Base-by-base conservation (phyloP, 2,329 filamentous ascomycete species). In the Capronia epimyces region DNA sequence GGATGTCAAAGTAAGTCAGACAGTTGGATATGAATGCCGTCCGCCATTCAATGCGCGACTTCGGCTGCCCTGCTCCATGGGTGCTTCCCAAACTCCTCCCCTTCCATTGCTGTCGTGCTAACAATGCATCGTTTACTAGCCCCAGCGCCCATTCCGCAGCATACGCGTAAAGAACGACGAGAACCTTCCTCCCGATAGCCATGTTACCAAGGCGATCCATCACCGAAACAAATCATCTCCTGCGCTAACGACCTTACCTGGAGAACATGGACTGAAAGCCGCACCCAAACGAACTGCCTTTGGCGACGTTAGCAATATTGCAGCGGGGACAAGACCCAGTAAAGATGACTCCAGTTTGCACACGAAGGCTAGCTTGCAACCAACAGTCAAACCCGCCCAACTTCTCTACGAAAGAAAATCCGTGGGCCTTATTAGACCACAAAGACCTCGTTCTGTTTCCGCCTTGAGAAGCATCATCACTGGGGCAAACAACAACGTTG, bases 151-250 rank as follows among this genome's bases (percentile, higher is more conserved):
- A 43, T 60, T 74, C 60, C 78, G 82, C 64, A 68, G 73, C 42
- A 69, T 82, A 66, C 79, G 80, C 67, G 73, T 78, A 63, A 76
- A 77, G 65, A 74, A 73, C 46, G 85, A 89, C 71, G 88, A 94
- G 70, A 93, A 93, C 68, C 70, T 75, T 52, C 68, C 74, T 43
- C 71, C 75, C 47, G 67, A 73, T 47, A 69, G 67, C 37, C 64
- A 66, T 46, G 57, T 74, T 53, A 34, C 79, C 60, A 82, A 82
- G 66, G 72, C 78, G 46, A 72, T 89, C 55, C 87, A 94, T 62
- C 83, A 89, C 62, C 84, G 86, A 57, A 84, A 89, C 71, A 95
- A 95, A 70, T 94, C 89, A 7, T 83, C 77, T 27, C 82, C 68
- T 68, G 84, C 70, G 69, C 78, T 77, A 60, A 87, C 71, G 62